These are phyloP conservation scores for Naumovozyma baii DNA, from an alignment of 805 yeast species.

Conservation along the genomic window DNA sequence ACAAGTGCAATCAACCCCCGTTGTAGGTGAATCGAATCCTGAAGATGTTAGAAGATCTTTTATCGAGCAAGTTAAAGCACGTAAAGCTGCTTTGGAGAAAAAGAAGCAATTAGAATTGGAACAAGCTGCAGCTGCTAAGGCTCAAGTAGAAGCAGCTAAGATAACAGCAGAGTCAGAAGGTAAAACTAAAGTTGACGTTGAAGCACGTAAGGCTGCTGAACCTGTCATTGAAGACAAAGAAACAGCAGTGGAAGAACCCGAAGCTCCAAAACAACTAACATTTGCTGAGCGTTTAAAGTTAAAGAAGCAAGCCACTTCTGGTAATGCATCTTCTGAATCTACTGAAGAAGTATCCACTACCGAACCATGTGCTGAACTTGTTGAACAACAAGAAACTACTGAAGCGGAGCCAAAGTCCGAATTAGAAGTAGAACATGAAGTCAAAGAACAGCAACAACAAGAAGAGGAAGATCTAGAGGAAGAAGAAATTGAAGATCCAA, in stretches of 20 bases:
- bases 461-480: conserved; percentile 4
- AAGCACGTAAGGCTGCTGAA: neutral
- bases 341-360: neutral
- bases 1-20: neutral
- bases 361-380: conserved; percentile 2
- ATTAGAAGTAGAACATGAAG: neutral
- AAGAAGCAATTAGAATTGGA: conserved; percentile 14
- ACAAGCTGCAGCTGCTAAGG: conserved; percentile 3
- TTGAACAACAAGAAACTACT: conserved; percentile 1
- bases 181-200: neutral
- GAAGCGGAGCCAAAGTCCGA: no score
- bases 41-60: conserved; percentile 21
- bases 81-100: conserved; percentile 25
- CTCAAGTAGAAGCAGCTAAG: conserved; percentile 3
- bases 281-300: conserved; percentile 21
- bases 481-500: conserved; percentile 5
- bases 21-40: conserved; percentile 8
- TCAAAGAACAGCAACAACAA: neutral
- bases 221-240: conserved; percentile 1
- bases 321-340: conserved; percentile 3
- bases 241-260: conserved; percentile 3
- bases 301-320: conserved; percentile 13
- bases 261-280: conserved; percentile 6
- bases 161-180: conserved; percentile 1
- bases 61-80: conserved; percentile 23